Conservation (phyloP, 2,329 filamentous ascomycete species). For the Fusarium bactridioides region DNA sequence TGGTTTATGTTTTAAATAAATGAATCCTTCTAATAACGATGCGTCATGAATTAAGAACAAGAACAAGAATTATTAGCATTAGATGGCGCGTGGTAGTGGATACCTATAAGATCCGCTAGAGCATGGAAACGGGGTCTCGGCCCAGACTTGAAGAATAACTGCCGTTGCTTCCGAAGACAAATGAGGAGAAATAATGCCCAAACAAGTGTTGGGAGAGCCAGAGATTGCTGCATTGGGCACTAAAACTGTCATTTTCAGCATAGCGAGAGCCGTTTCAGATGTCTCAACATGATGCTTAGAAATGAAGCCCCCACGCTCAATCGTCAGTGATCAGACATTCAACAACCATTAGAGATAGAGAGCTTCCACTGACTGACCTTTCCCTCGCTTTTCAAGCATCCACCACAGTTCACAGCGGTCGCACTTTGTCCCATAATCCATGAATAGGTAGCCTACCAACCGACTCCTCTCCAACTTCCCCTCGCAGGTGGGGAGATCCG, state of each 20-base stretch:
- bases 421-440: background rate
- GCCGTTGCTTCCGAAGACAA: constrained; percentile 16
- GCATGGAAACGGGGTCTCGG: background rate
- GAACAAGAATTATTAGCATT: constrained; percentile 8
- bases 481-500: constrained; percentile 3
- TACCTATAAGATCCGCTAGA: background rate
- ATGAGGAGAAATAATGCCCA: constrained; percentile 1
- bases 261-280: background rate
- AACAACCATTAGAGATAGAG: background rate
- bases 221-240: background rate
- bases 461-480: background rate
- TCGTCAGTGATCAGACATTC: too few relatives aligned
- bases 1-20: constrained; percentile 3
- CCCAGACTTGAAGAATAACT: constrained; percentile 1
- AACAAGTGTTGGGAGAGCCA: background rate
- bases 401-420: background rate
- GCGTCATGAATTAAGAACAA: constrained; percentile 11
- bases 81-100: constrained; percentile 23
- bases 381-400: background rate
- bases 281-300: background rate
- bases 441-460: background rate
- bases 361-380: background rate
- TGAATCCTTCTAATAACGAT: constrained; percentile 12
- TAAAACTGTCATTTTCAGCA: background rate
- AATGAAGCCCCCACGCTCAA: background rate